These are phyloP conservation scores for Cupressus sempervirens DNA, from an alignment of 75 land plant genomes.

Conservation along the genomic window DNA sequence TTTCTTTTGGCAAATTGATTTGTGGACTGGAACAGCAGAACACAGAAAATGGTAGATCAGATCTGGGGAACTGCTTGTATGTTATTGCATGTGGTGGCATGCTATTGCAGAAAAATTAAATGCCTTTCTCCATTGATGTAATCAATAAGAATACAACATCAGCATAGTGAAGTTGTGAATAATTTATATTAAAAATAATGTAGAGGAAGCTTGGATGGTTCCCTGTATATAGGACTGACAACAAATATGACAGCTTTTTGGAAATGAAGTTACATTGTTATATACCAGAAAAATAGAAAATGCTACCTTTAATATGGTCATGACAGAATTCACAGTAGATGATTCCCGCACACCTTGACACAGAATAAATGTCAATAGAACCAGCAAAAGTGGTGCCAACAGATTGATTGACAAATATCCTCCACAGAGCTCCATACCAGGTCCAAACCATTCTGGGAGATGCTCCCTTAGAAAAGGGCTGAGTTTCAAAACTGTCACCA, in stretches of 20 bases:
- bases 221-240: not conserved
- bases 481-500: conserved; percentile 42
- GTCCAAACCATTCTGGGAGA: conserved; percentile 74
- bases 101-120: too few species aligned
- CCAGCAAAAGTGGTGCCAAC: conserved; percentile 73
- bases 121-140: too few species aligned
- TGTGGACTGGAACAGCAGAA: not conserved
- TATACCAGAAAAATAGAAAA: not conserved
- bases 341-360: conserved; percentile 90
- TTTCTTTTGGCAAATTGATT: not conserved
- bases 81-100: too few species aligned
- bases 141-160: too few species aligned
- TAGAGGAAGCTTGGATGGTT: not conserved
- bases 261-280: not conserved
- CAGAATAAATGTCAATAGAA: conserved; percentile 62
- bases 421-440: conserved; percentile 58
- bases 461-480: conserved; percentile 46
- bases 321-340: conserved; percentile 68
- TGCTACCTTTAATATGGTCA: conserved; percentile 81
- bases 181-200: too few species aligned
- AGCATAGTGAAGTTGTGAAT: too few species aligned
- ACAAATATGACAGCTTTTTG: not conserved
- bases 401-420: conserved; percentile 79
- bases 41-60: not conserved
- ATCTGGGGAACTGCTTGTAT: not conserved